These are phyloP conservation scores for Diospyros kaki DNA, from an alignment of 148 eudicot species.

Conservation along the genomic window DNA sequence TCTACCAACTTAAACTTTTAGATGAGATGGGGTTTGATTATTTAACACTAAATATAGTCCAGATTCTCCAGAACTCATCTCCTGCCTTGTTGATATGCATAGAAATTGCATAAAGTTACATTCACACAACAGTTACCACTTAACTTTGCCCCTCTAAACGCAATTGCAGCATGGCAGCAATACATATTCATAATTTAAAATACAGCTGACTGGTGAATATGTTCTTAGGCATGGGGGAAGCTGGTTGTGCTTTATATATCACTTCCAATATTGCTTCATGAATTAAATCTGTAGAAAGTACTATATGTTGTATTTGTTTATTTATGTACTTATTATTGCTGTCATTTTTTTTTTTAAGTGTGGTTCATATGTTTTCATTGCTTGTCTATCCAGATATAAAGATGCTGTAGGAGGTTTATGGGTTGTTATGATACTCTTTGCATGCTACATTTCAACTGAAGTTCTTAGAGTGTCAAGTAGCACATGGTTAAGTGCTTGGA, in stretches of 20 bases:
- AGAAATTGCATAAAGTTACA: neutral
- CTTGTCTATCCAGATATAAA: slow-evolving; percentile 41
- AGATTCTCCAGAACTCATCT: neutral
- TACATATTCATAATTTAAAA: neutral
- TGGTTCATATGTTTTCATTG: neutral
- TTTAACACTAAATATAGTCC: neutral
- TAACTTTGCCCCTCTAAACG: neutral
- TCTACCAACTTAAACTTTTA: too few relatives aligned
- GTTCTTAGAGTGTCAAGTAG: slow-evolving; percentile 64
- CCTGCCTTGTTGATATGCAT: neutral
- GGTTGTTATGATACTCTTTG: slow-evolving; percentile 50
- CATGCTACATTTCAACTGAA: slow-evolving; percentile 60
- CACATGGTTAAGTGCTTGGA: slow-evolving; percentile 77
- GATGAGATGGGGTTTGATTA: too few relatives aligned
- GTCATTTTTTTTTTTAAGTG: too few relatives aligned
- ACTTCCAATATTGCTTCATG: neutral
- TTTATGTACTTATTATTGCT: too few relatives aligned
- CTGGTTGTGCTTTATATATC: neutral
- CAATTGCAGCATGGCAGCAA: neutral
- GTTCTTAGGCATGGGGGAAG: neutral
- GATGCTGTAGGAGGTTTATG: slow-evolving; percentile 62
- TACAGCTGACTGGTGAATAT: neutral
- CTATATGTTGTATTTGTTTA: neutral
- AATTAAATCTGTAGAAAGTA: neutral
- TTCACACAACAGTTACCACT: neutral